These are phyloP conservation scores for Petasospora rhodanensis DNA, from an alignment of 1,139 yeast genomes.

Conservation along the genomic window DNA sequence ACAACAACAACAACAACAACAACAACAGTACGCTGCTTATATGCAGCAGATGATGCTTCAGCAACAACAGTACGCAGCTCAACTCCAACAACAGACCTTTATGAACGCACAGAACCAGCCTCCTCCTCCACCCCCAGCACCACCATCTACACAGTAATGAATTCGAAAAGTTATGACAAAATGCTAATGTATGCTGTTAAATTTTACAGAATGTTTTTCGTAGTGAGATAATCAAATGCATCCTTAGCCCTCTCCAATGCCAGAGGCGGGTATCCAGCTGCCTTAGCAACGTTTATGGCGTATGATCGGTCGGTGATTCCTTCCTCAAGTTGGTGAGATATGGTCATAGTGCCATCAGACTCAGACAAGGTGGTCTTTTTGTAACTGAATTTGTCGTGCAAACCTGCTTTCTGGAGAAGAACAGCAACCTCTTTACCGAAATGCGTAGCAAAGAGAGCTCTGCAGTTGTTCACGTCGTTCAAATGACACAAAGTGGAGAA, in stretches of 20 bases:
- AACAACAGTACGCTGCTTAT: too few species aligned
- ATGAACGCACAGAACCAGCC: not conserved
- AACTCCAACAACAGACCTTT: not conserved
- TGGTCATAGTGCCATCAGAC: conserved; percentile 34
- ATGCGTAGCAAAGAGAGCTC: conserved; percentile 91
- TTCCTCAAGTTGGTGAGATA: conserved; percentile 59
- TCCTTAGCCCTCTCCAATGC: conserved; percentile 51
- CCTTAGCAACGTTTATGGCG: conserved; percentile 78
- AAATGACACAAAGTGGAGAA: conserved; percentile 70
- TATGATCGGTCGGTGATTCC: conserved; percentile 79
- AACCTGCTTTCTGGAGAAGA: conserved; percentile 29
- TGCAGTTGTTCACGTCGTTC: conserved; percentile 52
- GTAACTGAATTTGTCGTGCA: conserved; percentile 27
- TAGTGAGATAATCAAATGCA: conserved; percentile 30
- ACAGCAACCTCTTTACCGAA: conserved; percentile 66
- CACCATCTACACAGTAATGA: conserved; percentile 1
- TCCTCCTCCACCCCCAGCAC: conserved; percentile 5
- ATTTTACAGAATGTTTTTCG: conserved; percentile 5
- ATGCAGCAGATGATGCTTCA: conserved; percentile 27
- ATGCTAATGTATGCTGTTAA: not conserved
- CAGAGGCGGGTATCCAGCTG: conserved; percentile 74
- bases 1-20: too few species aligned
- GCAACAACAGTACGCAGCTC: conserved; percentile 8
- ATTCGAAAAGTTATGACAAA: not conserved
- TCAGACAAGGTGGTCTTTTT: conserved; percentile 40